Evolutionary conservation across 2,329 filamentous ascomycete genomes (phyloP).

Genomic region (Ophiognomonia clavigignenti-juglandacearum): DNA sequence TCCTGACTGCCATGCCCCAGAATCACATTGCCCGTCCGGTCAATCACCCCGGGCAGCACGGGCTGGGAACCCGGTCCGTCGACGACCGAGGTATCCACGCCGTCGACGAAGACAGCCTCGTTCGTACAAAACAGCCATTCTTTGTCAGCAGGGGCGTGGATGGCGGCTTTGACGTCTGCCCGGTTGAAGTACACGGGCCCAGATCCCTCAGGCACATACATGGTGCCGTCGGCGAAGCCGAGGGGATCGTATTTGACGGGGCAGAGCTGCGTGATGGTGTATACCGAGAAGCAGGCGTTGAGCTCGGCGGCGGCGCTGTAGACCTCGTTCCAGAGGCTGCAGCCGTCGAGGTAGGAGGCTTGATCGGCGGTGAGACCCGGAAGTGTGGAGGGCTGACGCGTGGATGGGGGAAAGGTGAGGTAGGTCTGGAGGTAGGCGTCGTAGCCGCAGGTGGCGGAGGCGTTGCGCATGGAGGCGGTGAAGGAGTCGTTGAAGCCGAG

Average conservation of each 20-base stretch:
- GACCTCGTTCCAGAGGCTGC: slow-evolving; percentile 48
- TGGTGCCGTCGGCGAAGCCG: slow-evolving; percentile 55
- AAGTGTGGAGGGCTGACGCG: slow-evolving; percentile 44
- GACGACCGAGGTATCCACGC: slow-evolving; percentile 41
- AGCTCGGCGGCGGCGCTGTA: slow-evolving; percentile 42
- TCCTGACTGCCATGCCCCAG: slow-evolving; percentile 70
- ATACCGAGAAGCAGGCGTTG: slow-evolving; percentile 73
- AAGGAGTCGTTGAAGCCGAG: slow-evolving; percentile 58
- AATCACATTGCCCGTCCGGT: slow-evolving; percentile 66
- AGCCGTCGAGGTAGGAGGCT: slow-evolving; percentile 40
- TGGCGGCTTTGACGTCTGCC: slow-evolving; percentile 63
- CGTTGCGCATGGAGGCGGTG: slow-evolving; percentile 40
- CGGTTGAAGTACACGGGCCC: slow-evolving; percentile 62
- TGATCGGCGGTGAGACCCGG: slow-evolving; percentile 36
- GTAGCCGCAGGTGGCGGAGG: slow-evolving; percentile 55
- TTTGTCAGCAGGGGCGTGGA: slow-evolving; percentile 59
- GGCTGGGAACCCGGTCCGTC: slow-evolving; percentile 43
- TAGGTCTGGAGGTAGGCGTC: slow-evolving; percentile 52
- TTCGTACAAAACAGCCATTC: slow-evolving; percentile 28
- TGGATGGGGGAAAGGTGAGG: slow-evolving; percentile 61
- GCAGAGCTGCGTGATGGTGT: slow-evolving; percentile 56
- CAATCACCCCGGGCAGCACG: slow-evolving; percentile 66
- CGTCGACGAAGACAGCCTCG: slow-evolving; percentile 32
- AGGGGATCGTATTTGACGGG: slow-evolving; percentile 61
- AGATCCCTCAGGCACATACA: slow-evolving; percentile 52